Conservation (phyloP, 202 grass and related monocot genomes). For the Cymbopogon flexuosus region DNA sequence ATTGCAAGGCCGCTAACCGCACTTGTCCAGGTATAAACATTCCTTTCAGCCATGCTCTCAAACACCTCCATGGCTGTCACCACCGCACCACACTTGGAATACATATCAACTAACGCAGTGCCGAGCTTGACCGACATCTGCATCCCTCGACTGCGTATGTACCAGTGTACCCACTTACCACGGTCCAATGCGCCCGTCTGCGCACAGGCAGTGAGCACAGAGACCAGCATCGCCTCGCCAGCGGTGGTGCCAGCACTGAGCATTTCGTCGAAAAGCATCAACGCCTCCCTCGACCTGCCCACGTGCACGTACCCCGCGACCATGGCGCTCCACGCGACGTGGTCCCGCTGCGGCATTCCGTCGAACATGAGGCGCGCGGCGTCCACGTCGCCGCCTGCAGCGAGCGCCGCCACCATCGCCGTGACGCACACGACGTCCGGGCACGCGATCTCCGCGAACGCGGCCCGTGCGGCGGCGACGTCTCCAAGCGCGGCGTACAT, state of each 20-base stretch:
- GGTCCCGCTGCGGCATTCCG: constrained; percentile 46
- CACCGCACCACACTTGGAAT: constrained; percentile 52
- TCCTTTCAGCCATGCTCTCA: constrained; percentile 49
- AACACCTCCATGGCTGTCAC: constrained; percentile 47
- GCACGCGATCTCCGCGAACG: constrained; percentile 42
- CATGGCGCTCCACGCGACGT: constrained; percentile 75
- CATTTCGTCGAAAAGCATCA: constrained; percentile 66
- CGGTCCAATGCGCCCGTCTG: constrained; percentile 55
- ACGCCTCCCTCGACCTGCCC: constrained; percentile 44
- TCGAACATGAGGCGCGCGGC: constrained; percentile 57
- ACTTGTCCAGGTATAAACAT: constrained; percentile 61
- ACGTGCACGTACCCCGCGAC: constrained; percentile 50
- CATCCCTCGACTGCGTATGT: constrained; percentile 29
- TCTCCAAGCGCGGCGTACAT: constrained; percentile 64
- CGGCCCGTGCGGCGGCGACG: constrained; percentile 16
- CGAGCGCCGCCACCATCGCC: constrained; percentile 43
- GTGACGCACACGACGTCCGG: constrained; percentile 58
- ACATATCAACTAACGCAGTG: constrained; percentile 65
- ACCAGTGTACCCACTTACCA: constrained; percentile 59
- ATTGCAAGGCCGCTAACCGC: constrained; percentile 46
- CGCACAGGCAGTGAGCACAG: constrained; percentile 58
- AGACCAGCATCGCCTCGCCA: constrained; percentile 54
- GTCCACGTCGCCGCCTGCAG: constrained; percentile 34
- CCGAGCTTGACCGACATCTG: constrained; percentile 58
- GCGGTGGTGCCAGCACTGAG: constrained; percentile 31